Conservation (phyloP, 1,284 basidiomycete genomes). For the Irpex sp. region DNA sequence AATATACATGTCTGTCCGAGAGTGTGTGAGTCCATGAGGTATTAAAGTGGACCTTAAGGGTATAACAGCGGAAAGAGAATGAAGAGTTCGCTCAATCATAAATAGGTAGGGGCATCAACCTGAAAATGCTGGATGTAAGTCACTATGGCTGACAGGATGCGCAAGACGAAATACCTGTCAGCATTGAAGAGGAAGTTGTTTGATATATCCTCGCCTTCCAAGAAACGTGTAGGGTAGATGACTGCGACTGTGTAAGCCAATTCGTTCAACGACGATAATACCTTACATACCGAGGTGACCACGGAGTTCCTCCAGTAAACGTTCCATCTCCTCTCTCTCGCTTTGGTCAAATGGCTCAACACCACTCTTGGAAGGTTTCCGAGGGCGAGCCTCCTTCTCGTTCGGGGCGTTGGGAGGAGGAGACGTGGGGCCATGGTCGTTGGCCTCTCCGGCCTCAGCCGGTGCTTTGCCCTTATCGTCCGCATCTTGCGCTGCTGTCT, state of each 20-base stretch:
- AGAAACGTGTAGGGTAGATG: conserved; percentile 75
- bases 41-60: not conserved
- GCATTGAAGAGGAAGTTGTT: conserved; percentile 92
- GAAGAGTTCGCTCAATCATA: conserved; percentile 34
- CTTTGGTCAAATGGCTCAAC: conserved; percentile 73
- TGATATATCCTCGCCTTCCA: conserved; percentile 82
- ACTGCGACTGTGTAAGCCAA: conserved; percentile 41
- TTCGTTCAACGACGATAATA: not conserved
- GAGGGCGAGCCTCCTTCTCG: conserved; percentile 35
- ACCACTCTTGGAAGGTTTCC: conserved; percentile 40
- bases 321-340: conserved; percentile 89
- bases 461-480: conserved; percentile 20
- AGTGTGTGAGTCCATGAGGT: not conserved
- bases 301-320: conserved; percentile 66
- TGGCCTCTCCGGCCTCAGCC: conserved; percentile 11
- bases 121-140: conserved; percentile 12
- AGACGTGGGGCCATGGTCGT: conserved; percentile 11
- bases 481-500: conserved; percentile 16
- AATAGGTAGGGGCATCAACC: conserved; percentile 53
- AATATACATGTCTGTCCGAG: not conserved
- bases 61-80: not conserved
- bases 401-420: conserved; percentile 9
- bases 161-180: conserved; percentile 53
- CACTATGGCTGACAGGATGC: not conserved
- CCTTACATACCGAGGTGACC: conserved; percentile 76